Percentiles rank a stretch among this genome's conserved stretches.
These are phyloP conservation scores for Diplodia intermedia DNA, from an alignment of 2,329 filamentous ascomycete genomes.

Conservation along the genomic window DNA sequence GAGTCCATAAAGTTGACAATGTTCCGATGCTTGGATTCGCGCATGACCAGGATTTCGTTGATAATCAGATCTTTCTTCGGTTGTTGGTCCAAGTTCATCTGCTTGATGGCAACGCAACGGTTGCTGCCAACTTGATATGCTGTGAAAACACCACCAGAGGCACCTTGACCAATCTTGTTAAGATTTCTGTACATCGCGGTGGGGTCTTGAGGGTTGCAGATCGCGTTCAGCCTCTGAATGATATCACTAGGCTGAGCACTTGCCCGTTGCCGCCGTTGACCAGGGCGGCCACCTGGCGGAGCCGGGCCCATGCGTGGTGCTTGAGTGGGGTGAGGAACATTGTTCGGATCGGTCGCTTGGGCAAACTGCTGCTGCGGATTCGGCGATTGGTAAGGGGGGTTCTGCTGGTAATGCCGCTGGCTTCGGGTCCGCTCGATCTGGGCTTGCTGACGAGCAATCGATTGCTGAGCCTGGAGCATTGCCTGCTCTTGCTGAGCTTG, in stretches of 20 bases:
- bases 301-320: conserved; percentile 60
- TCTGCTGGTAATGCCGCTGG: conserved; percentile 52
- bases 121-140: conserved; percentile 86
- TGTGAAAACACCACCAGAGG: conserved; percentile 93
- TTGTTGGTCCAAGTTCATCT: conserved; percentile 99
- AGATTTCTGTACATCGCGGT: conserved; percentile 85
- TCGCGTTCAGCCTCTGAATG: conserved; percentile 79
- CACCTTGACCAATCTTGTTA: conserved; percentile 96
- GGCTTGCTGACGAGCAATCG: conserved; percentile 61
- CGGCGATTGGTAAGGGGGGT: conserved; percentile 52
- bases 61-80: conserved; percentile 99
- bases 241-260: conserved; percentile 79
- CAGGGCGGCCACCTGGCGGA: conserved; percentile 63
- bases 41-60: conserved; percentile 99
- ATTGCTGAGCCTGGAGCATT: conserved; percentile 78
- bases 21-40: conserved; percentile 96
- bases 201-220: conserved; percentile 89
- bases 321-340: conserved; percentile 53
- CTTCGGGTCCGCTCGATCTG: conserved; percentile 79
- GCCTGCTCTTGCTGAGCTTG: conserved; percentile 85
- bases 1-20: conserved; percentile 99
- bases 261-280: conserved; percentile 74
- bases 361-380: conserved; percentile 56
- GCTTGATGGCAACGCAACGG: conserved; percentile 94
- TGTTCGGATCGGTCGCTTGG: conserved; percentile 51